These are phyloP conservation scores for Arthroderma sp. DNA, from an alignment of 2,329 filamentous ascomycete species.

Conservation along the genomic window DNA sequence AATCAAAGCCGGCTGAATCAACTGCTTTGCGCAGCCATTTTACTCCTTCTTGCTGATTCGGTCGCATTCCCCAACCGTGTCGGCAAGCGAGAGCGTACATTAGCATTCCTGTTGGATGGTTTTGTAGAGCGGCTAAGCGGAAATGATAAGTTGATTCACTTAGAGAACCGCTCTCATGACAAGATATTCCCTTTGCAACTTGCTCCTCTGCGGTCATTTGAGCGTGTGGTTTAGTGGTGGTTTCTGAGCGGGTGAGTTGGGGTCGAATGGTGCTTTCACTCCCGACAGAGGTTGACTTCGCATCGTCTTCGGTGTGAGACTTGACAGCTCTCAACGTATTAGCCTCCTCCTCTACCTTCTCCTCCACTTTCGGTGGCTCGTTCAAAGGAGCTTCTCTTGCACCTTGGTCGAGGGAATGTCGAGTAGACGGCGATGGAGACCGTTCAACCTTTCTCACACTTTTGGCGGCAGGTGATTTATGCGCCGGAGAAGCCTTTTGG, in stretches of 20 bases:
- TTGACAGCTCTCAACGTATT: constrained; percentile 3
- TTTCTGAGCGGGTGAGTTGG: constrained; percentile 19
- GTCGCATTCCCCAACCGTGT: constrained; percentile 95
- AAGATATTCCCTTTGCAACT: constrained; percentile 74
- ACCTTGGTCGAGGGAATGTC: constrained; percentile 9
- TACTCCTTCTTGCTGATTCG: constrained; percentile 80
- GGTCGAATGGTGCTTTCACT: constrained; percentile 51
- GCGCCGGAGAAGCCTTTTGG: constrained; percentile 16
- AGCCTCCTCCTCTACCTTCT: neutral
- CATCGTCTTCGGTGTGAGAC: constrained; percentile 23
- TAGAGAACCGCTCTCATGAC: constrained; percentile 74
- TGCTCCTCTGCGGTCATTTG: constrained; percentile 58
- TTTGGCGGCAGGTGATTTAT: constrained; percentile 7
- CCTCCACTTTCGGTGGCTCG: neutral
- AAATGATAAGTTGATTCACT: constrained; percentile 95
- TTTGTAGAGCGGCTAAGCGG: constrained; percentile 71
- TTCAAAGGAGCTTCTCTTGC: constrained; percentile 1
- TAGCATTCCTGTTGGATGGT: constrained; percentile 87
- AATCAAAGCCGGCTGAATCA: constrained; percentile 66
- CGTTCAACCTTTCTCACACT: constrained; percentile 1
- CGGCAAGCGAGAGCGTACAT: constrained; percentile 88
- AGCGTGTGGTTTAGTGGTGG: constrained; percentile 9
- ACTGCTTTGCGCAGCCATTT: constrained; percentile 87
- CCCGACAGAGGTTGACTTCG: constrained; percentile 42
- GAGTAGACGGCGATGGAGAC: constrained; percentile 2